Evolutionary conservation across 2,329 filamentous ascomycete genomes (phyloP), one percentile per base, ranked within the genome.

Genomic region (Penicillium sp.): DNA sequence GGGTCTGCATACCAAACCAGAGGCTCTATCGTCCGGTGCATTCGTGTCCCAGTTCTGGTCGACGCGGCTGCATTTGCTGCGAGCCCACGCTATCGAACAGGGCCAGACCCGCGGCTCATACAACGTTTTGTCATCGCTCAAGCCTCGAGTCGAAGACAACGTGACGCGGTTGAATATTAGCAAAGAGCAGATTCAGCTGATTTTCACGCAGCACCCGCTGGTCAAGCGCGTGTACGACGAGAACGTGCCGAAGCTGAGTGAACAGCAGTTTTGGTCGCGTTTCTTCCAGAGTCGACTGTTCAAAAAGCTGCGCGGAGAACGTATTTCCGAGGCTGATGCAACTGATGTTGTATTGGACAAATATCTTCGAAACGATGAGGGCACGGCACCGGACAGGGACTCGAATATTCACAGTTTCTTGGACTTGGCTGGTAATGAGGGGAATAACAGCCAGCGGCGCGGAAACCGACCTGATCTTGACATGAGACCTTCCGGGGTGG

Each of bases 21-120:
- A 93, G 7, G 87, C 89, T 2, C 88, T 97, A 57, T 88, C 88
- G 0, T 86, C 89, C 27, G 84, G 84, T 1, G 88, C 92, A 43
- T 96, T 97, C 72, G 92, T 93, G 63, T 81, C 86, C 1, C 93
- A 97, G 71, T 99, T 99, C 76, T 99, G 94, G 94, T 91, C 91
- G 1, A 91, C 91, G 2, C 84, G 95, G 43, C 84, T 92, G 44
- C 91, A 91, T 70, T 79, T 97, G 31, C 81, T 99, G 29, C 89
- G 94, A 11, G 89, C 93, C 0, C 90, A 97, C 75, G 92, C 92
- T 1, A 94, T 96, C 43, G 92, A 97, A 74, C 86, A 84, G 52
- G 86, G 85, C 55, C 95, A 99, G 77, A 89, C 87, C 64, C 88
- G 90, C 61, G 94, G 93, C 5, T 86, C 91, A 3, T 97, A 97